A percentile compares a stretch with the other conserved stretches of the same genome.
Evolutionary conservation across 345 rosid species (phyloP).

Genomic region (Noccaea caerulescens): DNA sequence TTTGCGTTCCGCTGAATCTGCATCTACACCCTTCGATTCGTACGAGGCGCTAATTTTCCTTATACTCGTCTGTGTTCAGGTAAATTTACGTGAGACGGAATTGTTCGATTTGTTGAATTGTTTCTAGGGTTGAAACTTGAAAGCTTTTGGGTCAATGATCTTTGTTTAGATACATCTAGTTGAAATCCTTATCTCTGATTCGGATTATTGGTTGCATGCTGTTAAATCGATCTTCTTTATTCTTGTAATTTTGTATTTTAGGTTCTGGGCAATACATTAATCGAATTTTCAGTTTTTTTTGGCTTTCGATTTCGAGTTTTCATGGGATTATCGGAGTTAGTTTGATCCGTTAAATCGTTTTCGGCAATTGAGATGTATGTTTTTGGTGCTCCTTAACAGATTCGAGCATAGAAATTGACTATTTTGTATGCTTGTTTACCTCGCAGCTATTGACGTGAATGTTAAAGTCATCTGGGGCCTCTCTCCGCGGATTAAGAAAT

Average conservation of each 20-base stretch:
- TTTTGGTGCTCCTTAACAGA: not conserved
- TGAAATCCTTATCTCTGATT: constrained; percentile 1
- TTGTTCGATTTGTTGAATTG: not conserved
- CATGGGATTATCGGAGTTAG: not conserved
- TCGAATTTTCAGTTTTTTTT: not conserved
- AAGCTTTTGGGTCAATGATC: not conserved
- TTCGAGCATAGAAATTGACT: constrained; percentile 2
- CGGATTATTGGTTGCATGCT: constrained; percentile 17
- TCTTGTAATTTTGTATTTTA: not conserved
- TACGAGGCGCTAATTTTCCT: not conserved
- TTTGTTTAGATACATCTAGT: constrained; percentile 1
- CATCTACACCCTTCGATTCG: constrained; percentile 14
- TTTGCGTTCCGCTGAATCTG: constrained; percentile 7
- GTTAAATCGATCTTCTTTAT: not conserved
- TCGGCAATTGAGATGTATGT: not conserved
- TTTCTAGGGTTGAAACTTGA: constrained; percentile 14
- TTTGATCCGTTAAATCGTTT: not conserved
- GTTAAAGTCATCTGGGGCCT: constrained; percentile 2
- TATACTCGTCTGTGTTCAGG: constrained; percentile 5
- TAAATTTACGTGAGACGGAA: constrained; percentile 7
- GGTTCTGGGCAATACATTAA: not conserved
- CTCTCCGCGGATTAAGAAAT: constrained; percentile 6
- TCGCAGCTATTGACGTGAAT: constrained; percentile 32
- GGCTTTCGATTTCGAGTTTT: constrained; percentile 15
- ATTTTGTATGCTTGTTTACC: constrained; percentile 15